A percentile compares a stretch with the other conserved stretches of the same genome.
phyloP scores from a whole-genome alignment of 2,329 filamentous ascomycete genomes.

The Hypoxylon sp. region DNA sequence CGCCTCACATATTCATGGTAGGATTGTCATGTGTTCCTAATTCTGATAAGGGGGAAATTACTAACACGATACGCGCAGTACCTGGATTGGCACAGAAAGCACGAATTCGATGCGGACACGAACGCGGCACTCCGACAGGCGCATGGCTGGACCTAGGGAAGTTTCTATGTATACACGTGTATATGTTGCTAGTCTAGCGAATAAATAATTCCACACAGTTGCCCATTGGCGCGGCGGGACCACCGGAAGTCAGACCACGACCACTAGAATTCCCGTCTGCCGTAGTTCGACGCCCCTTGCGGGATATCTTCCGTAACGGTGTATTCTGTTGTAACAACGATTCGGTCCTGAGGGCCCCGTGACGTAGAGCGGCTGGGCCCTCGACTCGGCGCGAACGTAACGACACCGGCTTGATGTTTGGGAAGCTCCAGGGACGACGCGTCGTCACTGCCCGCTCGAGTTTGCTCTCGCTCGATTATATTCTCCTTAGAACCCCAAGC shows the following conservation, averaged over 20 bases:
- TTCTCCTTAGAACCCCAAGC: conserved; percentile 40
- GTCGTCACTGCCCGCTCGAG: conserved; percentile 14
- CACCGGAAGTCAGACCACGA: too few species aligned
- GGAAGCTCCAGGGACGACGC: conserved; percentile 17
- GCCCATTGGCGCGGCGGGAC: not conserved
- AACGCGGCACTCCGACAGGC: conserved; percentile 49
- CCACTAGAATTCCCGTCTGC: conserved; percentile 2
- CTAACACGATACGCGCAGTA: conserved; percentile 31
- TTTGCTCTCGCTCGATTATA: conserved; percentile 11
- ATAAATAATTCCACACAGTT: not conserved
- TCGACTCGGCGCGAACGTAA: conserved; percentile 1
- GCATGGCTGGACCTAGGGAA: conserved; percentile 37
- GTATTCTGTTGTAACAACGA: conserved; percentile 41
- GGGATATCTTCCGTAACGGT: conserved; percentile 28
- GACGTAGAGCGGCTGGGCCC: not conserved
- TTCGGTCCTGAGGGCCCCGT: conserved; percentile 10
- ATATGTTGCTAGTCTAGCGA: not conserved
- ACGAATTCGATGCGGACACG: conserved; percentile 51
- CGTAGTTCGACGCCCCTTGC: conserved; percentile 7
- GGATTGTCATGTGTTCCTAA: too few species aligned
- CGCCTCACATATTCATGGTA: conserved; percentile 61
- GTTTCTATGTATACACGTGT: not conserved
- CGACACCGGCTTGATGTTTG: conserved; percentile 13
- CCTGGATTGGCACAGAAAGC: conserved; percentile 39
- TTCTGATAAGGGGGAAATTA: too few species aligned